Conservation (phyloP, 768 basidiomycete genomes). For the Termitomyces sp. region DNA sequence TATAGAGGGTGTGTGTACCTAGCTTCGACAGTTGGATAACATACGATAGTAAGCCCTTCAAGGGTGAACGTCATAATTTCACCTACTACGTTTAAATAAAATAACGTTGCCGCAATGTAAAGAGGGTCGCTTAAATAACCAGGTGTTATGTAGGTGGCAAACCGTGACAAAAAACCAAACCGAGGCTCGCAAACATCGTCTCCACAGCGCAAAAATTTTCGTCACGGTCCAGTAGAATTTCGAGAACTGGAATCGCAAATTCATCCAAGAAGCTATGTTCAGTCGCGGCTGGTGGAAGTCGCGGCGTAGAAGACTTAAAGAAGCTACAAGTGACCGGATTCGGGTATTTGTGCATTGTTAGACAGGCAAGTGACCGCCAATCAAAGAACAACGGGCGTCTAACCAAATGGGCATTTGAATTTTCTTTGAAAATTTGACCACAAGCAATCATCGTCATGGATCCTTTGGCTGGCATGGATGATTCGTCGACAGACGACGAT, state of each 20-base stretch:
- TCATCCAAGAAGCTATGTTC: not conserved
- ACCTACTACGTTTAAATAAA: not conserved
- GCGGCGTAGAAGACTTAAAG: not conserved
- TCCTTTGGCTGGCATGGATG: conserved; percentile 44
- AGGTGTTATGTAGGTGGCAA: not conserved
- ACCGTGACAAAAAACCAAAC: not conserved
- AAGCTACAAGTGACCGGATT: not conserved
- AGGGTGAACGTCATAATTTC: conserved; percentile 1
- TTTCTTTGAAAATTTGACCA: conserved; percentile 12
- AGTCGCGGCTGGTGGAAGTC: not conserved
- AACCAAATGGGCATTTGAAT: conserved; percentile 12
- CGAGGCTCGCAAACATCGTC: not conserved
- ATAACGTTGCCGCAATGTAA: not conserved
- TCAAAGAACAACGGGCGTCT: conserved; percentile 13
- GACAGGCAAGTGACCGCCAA: conserved; percentile 12
- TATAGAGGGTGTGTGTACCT: conserved; percentile 2
- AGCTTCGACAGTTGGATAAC: conserved; percentile 2
- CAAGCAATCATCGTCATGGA: conserved; percentile 30
- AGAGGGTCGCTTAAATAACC: not conserved
- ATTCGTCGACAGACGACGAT: conserved; percentile 55
- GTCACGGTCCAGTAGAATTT: not conserved
- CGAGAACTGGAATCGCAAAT: not conserved
- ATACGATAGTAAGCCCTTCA: not conserved
- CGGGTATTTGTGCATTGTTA: conserved; percentile 13
- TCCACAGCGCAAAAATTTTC: not conserved